Percentiles rank a stretch among this genome's conserved stretches.
These are phyloP conservation scores for Talaromyces nanjingensis DNA, from an alignment of 495 filamentous ascomycete genomes.

Conservation along the genomic window DNA sequence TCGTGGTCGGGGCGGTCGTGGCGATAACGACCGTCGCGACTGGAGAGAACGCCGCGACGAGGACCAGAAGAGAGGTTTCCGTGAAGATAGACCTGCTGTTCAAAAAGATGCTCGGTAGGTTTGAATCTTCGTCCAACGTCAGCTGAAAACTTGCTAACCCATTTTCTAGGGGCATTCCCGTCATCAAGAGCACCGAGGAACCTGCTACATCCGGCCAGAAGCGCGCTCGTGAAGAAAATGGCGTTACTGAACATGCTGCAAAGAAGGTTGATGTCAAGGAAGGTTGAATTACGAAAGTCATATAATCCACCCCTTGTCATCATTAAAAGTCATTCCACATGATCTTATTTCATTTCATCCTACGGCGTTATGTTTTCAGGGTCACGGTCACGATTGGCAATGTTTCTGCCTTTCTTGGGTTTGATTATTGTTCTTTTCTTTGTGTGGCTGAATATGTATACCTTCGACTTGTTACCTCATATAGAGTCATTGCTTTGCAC, in stretches of 20 bases:
- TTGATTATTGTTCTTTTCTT: conserved; percentile 2
- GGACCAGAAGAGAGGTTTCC: conserved; percentile 58
- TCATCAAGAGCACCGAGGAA: conserved; percentile 35
- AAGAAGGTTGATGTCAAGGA: conserved; percentile 47
- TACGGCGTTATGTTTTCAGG: conserved; percentile 5
- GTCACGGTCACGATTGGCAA: conserved; percentile 19
- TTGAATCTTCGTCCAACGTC: background rate
- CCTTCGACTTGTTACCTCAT: background rate
- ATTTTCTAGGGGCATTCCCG: conserved; percentile 37
- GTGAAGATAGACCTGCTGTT: conserved; percentile 23
- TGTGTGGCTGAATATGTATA: background rate
- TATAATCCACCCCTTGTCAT: background rate
- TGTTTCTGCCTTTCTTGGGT: conserved; percentile 15
- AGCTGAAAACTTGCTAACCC: background rate
- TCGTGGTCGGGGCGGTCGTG: conserved; percentile 23
- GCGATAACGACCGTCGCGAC: conserved; percentile 46
- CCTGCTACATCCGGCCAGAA: conserved; percentile 29
- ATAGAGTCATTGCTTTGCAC: background rate
- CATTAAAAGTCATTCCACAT: conserved; percentile 7
- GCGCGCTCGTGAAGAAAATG: conserved; percentile 37
- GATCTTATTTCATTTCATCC: conserved; percentile 3
- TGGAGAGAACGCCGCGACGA: conserved; percentile 63
- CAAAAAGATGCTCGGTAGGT: conserved; percentile 43
- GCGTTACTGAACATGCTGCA: conserved; percentile 25
- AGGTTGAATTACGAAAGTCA: background rate